Base-by-base conservation (phyloP, 2,329 filamentous ascomycete species). In the Trichoderma brevicompactum region DNA sequence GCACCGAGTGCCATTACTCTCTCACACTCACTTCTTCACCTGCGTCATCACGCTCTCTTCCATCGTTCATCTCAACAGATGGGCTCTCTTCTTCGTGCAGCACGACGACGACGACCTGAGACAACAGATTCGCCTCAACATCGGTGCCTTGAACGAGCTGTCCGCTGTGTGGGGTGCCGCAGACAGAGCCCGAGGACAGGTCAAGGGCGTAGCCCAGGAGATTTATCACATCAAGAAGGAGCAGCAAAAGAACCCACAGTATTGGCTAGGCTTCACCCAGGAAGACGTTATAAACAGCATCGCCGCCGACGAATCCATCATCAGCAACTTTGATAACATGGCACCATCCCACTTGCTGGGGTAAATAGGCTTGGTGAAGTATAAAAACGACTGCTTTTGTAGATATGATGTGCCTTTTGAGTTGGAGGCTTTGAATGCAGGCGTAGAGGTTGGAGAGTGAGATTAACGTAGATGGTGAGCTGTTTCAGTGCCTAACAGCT, bases 11-110 rank as follows among this genome's bases (percentile, higher is more conserved):
- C 85, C 88, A 0, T 80, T 94, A 2, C 82, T 89, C 5, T 87
- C 86, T 38, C 92, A 96, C 77, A 93, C 88, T 0, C 92, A 92
- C 65, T 94, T 94, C 77, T 93, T 95, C 79, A 91, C 89, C 40
- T 95, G 92, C 73, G 89, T 91, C 44, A 81, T 95, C 56, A 91
- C 91, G 1, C 81, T 94, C 61, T 90, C 89, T 17, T 92, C 91
- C 7, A 90, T 94, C 70, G 90, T 94, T 4, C 91, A 95, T 72
- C 82, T 96, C 28, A 92, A 89, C 64, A 91, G 91, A 68, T 96
- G 92, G 87, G 89, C 81, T 61, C 80, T 89, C 19, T 86, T 85
- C 73, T 85, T 85, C 62, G 81, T 89, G 53, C 79, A 81, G 1
- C 82, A 83, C 67, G 84, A 87, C 70, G 87, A 88, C 72, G 88